These are phyloP conservation scores for Nigrograna mackinnonii DNA, from an alignment of 2,329 filamentous ascomycete genomes.

Conservation along the genomic window DNA sequence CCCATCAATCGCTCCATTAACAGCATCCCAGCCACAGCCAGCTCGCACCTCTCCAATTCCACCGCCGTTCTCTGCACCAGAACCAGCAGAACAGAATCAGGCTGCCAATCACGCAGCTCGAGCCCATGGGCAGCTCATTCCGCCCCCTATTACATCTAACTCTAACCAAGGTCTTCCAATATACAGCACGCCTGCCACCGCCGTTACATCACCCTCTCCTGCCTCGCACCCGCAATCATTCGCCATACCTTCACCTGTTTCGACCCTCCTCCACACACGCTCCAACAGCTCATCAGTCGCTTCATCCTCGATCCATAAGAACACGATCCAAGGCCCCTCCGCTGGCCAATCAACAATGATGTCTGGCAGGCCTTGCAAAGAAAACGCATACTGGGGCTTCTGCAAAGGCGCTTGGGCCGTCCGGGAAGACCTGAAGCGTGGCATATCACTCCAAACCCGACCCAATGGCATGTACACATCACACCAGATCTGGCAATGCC, in stretches of 20 bases:
- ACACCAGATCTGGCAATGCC: constrained; percentile 38
- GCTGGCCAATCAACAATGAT: constrained; percentile 29
- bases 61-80: constrained; percentile 1
- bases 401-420: constrained; percentile 44
- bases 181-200: too few species aligned
- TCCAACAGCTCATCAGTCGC: too few species aligned
- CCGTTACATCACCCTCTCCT: too few species aligned
- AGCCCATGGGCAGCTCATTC: too few species aligned
- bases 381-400: constrained; percentile 46
- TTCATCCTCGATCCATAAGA: constrained; percentile 13
- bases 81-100: not conserved
- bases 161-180: too few species aligned
- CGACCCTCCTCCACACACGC: too few species aligned
- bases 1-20: constrained; percentile 3
- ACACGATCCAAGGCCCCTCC: constrained; percentile 21
- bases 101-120: too few species aligned
- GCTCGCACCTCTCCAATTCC: not conserved
- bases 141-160: too few species aligned
- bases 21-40: constrained; percentile 1
- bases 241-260: too few species aligned
- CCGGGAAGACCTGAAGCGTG: constrained; percentile 38
- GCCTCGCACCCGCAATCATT: too few species aligned
- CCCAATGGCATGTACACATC: constrained; percentile 40
- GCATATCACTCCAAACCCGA: constrained; percentile 28
- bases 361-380: constrained; percentile 39